phyloP scores from a whole-genome alignment of 2,329 filamentous ascomycete species.

The Tetracladium maxilliforme region DNA sequence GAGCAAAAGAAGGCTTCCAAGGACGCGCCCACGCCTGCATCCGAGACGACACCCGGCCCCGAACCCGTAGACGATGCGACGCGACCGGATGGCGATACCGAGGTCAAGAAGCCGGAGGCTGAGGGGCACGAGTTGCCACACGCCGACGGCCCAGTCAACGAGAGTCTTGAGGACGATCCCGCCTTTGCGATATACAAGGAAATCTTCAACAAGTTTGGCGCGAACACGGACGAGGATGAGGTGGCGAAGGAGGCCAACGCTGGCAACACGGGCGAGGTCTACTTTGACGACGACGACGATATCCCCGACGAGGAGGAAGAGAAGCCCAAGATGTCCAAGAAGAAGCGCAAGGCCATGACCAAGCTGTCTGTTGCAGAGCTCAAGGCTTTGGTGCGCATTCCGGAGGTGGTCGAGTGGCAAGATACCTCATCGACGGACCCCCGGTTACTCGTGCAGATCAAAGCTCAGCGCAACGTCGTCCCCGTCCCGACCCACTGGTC shows the following conservation, averaged over 20 bases:
- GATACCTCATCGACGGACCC: conserved; percentile 87
- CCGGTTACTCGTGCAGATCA: conserved; percentile 80
- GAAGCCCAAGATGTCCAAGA: conserved; percentile 72
- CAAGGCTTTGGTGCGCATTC: conserved; percentile 80
- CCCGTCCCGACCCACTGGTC: conserved; percentile 92
- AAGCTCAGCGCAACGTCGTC: conserved; percentile 87
- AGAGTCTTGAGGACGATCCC: conserved; percentile 53
- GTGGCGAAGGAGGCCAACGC: conserved; percentile 48
- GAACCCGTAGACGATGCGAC: conserved; percentile 12
- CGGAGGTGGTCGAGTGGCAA: conserved; percentile 95
- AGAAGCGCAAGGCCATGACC: conserved; percentile 81
- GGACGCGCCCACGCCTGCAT: conserved; percentile 14
- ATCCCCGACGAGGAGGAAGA: conserved; percentile 77
- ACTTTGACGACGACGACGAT: conserved; percentile 70
- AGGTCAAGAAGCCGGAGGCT: conserved; percentile 11
- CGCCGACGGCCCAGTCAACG: conserved; percentile 22
- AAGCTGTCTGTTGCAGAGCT: conserved; percentile 91
- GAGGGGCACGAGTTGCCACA: conserved; percentile 12
- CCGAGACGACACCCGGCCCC: conserved; percentile 8
- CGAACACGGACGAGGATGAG: conserved; percentile 45
- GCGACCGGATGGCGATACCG: conserved; percentile 20
- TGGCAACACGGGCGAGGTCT: conserved; percentile 72
- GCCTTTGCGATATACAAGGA: conserved; percentile 73
- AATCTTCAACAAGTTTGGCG: conserved; percentile 69
- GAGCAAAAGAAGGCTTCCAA: conserved; percentile 58